A percentile compares a stretch with the other conserved stretches of the same genome.
These are phyloP conservation scores for Cetraspora pellucida DNA, from an alignment of 192 early-diverging fungal species.

Conservation along the genomic window DNA sequence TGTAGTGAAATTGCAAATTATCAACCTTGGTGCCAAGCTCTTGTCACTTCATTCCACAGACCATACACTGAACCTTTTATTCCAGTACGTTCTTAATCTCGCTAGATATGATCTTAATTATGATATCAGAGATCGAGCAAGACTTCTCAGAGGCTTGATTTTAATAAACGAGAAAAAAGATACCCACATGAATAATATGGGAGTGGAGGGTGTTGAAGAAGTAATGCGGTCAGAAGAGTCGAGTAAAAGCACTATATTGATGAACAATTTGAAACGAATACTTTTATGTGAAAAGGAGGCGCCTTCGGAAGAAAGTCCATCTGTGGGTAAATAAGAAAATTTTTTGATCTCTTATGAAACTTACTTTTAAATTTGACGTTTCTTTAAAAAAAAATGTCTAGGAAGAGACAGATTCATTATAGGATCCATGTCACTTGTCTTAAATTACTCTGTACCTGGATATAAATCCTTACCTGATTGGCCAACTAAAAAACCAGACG, in stretches of 20 bases:
- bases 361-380: background rate
- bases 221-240: background rate
- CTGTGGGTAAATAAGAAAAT: conserved; percentile 40
- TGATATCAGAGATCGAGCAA: conserved; percentile 87
- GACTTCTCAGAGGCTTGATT: conserved; percentile 68
- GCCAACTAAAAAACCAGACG: conserved; percentile 62
- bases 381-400: conserved; percentile 4
- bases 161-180: conserved; percentile 29
- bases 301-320: conserved; percentile 53
- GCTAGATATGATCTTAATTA: conserved; percentile 89
- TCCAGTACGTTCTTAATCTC: conserved; percentile 80
- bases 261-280: conserved; percentile 58
- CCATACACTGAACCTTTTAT: conserved; percentile 51
- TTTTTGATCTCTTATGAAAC: background rate
- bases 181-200: background rate
- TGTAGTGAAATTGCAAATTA: conserved; percentile 77
- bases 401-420: conserved; percentile 60
- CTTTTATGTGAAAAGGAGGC: conserved; percentile 59
- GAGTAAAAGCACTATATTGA: conserved; percentile 40
- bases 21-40: conserved; percentile 79
- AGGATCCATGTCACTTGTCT: conserved; percentile 66
- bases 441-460: conserved; percentile 60
- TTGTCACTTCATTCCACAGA: conserved; percentile 50
- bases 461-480: conserved; percentile 84
- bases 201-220: conserved; percentile 15